Base-by-base conservation (phyloP, 768 basidiomycete species). In the Tulasnella sp. region DNA sequence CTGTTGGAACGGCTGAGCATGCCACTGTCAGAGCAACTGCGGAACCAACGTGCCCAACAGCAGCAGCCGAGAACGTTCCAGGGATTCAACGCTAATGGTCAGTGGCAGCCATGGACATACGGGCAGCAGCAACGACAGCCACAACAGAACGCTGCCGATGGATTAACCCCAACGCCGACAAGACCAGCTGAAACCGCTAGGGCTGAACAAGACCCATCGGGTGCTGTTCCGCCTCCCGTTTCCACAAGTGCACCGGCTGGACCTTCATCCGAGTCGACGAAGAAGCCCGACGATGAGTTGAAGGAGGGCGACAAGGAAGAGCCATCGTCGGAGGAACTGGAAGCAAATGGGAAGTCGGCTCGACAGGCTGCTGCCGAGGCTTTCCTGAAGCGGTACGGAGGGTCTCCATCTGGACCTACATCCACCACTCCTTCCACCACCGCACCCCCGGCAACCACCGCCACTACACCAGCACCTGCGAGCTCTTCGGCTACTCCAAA, bases 281-380 rank as follows among this genome's bases (percentile, higher is more conserved):
- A 31, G 81, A 72, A 31, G 29, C 40, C n/a, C 7, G 49, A 52
- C 29, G 71, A 34, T 3, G 71, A 72, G 69, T 15, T 36, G 29
- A 25, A 38, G 69, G n/a, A 38, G 9, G n/a, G 14, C 4, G 69
- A 39, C 34, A 71, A 39, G 9, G 69, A 71, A 14, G 42, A 71
- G 4, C 8, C 36, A 25, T 52, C 71, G 11, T 40, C 31, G 49
- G 71, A 3, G 31, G 71, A 72, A 3, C 71, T 70, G 67, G 77
- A 79, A 76, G 68, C 77, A 68, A 25, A 73, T 78, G 72, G 79
- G 39, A 73, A 79, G 34, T 49, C 84, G 42, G 85, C 88, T 19
- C 79, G 85, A 77, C 85, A 86, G 58, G 90, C 90, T 1, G 92
- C 92, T 29, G 90, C 89, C 45, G 84, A 86, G 49, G 92, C 93